These are phyloP conservation scores for Solanum sejunctum DNA, from an alignment of 257 asterid species.

Conservation along the genomic window DNA sequence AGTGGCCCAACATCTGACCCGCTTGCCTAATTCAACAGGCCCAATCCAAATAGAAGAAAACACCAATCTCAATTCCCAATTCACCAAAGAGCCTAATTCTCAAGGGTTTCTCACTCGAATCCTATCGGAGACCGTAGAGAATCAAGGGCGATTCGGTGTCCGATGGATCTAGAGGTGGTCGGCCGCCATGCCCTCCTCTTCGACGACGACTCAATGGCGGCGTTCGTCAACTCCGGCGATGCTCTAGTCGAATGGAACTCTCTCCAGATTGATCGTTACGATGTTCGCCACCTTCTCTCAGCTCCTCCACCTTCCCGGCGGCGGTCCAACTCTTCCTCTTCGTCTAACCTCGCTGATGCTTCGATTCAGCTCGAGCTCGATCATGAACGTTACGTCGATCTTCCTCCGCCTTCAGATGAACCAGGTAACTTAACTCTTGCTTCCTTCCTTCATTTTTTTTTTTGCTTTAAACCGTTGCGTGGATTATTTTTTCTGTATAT, in stretches of 20 bases:
- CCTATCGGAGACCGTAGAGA: neutral
- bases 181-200: constrained; percentile 83
- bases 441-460: neutral
- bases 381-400: constrained; percentile 73
- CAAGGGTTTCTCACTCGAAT: neutral
- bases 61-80: neutral
- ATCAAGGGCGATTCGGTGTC: neutral
- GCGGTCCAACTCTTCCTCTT: constrained; percentile 24
- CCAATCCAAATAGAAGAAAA: neutral
- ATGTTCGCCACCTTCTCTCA: constrained; percentile 90
- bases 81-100: neutral
- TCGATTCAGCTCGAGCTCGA: constrained; percentile 48
- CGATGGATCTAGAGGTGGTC: constrained; percentile 62
- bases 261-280: constrained; percentile 85
- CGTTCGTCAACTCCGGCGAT: constrained; percentile 71
- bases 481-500: neutral
- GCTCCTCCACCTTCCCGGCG: constrained; percentile 70
- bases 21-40: neutral
- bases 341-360: constrained; percentile 11
- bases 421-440: constrained; percentile 30
- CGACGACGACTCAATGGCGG: constrained; percentile 80
- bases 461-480: neutral
- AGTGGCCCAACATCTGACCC: neutral
- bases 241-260: constrained; percentile 97
- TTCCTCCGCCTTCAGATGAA: constrained; percentile 37